Conservation (phyloP, 768 basidiomycete species). For the Myochromella boudieri region DNA sequence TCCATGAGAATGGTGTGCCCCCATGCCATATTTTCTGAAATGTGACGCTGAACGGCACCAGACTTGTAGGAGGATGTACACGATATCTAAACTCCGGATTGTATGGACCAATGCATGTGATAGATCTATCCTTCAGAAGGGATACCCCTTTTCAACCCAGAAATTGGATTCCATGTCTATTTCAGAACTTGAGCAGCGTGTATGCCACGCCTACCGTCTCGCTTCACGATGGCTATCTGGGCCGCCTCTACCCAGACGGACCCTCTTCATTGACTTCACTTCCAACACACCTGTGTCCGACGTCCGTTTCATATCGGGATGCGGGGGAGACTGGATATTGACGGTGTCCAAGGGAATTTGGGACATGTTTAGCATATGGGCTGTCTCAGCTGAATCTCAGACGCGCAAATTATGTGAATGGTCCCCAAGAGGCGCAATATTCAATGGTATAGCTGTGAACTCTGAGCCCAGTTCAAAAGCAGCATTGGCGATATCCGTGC, state of each 20-base stretch:
- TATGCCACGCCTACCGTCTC: constrained; percentile 44
- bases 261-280: constrained; percentile 27
- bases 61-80: constrained; percentile 50
- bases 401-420: constrained; percentile 44
- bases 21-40: neutral
- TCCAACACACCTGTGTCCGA: constrained; percentile 48
- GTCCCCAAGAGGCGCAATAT: constrained; percentile 52
- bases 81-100: constrained; percentile 45
- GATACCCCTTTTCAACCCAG: constrained; percentile 50
- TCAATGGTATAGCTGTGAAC: constrained; percentile 54
- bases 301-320: constrained; percentile 52
- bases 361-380: constrained; percentile 58
- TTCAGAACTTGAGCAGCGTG: constrained; percentile 44
- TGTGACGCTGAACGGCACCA: constrained; percentile 20
- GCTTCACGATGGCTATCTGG: constrained; percentile 47
- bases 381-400: constrained; percentile 23
- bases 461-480: constrained; percentile 41
- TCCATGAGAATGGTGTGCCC: constrained; percentile 38
- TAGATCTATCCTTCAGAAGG: constrained; percentile 39
- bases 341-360: constrained; percentile 62
- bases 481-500: constrained; percentile 49
- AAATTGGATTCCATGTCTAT: constrained; percentile 35
- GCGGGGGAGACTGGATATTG: constrained; percentile 42
- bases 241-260: constrained; percentile 11
- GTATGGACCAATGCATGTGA: constrained; percentile 57